These are phyloP conservation scores for Rhododendron kiyosumense DNA, from an alignment of 148 eudicot genomes.

Conservation along the genomic window DNA sequence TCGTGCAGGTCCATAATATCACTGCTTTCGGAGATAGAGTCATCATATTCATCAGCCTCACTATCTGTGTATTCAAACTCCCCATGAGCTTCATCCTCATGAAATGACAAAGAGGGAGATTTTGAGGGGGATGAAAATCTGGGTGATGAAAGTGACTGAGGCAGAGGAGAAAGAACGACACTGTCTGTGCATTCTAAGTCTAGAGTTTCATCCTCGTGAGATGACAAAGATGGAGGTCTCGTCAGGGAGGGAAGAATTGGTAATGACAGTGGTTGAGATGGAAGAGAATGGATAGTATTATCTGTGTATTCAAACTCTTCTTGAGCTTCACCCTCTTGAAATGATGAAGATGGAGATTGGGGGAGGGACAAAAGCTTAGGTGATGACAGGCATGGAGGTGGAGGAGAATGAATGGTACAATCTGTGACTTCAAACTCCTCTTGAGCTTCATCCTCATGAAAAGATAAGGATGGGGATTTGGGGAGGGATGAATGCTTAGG, in stretches of 20 bases:
- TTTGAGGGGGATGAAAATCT: constrained; percentile 28
- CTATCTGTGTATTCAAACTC: constrained; percentile 34
- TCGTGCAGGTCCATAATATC: constrained; percentile 10
- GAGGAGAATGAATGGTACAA: constrained; percentile 17
- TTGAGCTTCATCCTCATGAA: constrained; percentile 31
- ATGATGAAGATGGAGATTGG: constrained; percentile 35
- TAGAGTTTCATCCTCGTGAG: neutral
- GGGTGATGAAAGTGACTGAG: constrained; percentile 29
- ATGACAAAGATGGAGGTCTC: neutral
- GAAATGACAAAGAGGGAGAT: constrained; percentile 37
- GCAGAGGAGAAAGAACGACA: constrained; percentile 14
- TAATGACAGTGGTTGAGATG: neutral
- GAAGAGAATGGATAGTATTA: neutral
- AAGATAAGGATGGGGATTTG: constrained; percentile 37
- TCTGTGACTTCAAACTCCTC: constrained; percentile 31
- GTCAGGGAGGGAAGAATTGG: neutral
- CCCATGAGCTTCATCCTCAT: constrained; percentile 28
- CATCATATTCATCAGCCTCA: constrained; percentile 40
- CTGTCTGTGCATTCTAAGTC: neutral
- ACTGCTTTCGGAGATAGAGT: constrained; percentile 21
- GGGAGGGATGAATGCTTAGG: constrained; percentile 27
- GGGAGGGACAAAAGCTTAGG: constrained; percentile 26
- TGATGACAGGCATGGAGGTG: constrained; percentile 32
- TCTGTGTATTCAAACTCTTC: constrained; percentile 30
- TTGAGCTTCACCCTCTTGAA: constrained; percentile 31